Conservation (phyloP, 1,139 yeast species). For the Yamadazyma buinensis region DNA sequence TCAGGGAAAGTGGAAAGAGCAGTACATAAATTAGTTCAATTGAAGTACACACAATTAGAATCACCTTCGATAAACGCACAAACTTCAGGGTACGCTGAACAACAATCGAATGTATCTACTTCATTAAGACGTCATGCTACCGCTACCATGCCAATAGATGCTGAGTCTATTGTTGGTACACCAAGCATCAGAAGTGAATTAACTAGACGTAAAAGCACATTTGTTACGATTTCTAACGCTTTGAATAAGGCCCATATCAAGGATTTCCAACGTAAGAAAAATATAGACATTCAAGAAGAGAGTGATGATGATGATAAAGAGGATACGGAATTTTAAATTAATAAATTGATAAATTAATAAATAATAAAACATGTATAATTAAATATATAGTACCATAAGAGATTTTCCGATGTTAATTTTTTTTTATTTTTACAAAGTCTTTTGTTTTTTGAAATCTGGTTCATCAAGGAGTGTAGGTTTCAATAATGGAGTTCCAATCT, state of each 20-base stretch:
- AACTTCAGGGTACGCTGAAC: constrained; percentile 13
- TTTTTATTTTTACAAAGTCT: not conserved
- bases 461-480: constrained; percentile 12
- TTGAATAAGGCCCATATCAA: constrained; percentile 80
- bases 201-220: constrained; percentile 30
- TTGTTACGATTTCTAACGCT: constrained; percentile 50
- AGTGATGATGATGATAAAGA: constrained; percentile 40
- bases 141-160: constrained; percentile 9
- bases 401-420: too few species aligned
- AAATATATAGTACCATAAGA: too few species aligned
- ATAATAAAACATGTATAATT: too few species aligned
- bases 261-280: constrained; percentile 74
- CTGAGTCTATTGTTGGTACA: constrained; percentile 4
- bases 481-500: constrained; percentile 24
- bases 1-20: constrained; percentile 35
- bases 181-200: constrained; percentile 6
- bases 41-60: constrained; percentile 20
- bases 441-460: constrained; percentile 4
- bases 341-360: too few species aligned
- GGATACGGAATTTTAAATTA: too few species aligned
- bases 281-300: constrained; percentile 27
- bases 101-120: constrained; percentile 8
- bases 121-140: constrained; percentile 12
- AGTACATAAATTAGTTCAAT: constrained; percentile 35
- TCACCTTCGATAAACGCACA: not conserved